phyloP scores from a whole-genome alignment of 78 protist species.

The Thecamonas trahens region DNA sequence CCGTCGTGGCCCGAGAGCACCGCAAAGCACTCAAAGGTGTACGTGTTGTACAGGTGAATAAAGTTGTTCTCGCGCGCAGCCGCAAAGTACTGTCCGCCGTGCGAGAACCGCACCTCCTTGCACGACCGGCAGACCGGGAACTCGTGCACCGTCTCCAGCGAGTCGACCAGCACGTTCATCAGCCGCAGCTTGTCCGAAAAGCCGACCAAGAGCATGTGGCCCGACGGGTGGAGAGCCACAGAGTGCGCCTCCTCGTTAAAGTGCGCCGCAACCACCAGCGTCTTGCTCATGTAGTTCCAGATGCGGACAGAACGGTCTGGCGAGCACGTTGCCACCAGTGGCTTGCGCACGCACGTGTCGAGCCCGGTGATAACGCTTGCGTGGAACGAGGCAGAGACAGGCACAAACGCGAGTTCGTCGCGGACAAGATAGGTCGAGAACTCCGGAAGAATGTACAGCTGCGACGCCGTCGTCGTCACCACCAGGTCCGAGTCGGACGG shows the following conservation, averaged over 20 bases:
- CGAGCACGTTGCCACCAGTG: slow-evolving; percentile 50
- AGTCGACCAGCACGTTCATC: slow-evolving; percentile 47
- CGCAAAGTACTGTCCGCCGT: slow-evolving; percentile 65
- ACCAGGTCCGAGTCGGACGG: slow-evolving; percentile 46
- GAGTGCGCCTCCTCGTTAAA: slow-evolving; percentile 33
- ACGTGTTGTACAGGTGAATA: slow-evolving; percentile 50
- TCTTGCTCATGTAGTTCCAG: slow-evolving; percentile 38
- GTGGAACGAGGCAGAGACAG: slow-evolving; percentile 13
- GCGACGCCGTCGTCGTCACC: slow-evolving; percentile 17
- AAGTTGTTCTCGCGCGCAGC: slow-evolving; percentile 33
- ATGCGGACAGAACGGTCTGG: slow-evolving; percentile 33
- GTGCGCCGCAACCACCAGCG: slow-evolving; percentile 24
- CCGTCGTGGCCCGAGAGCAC: slow-evolving; percentile 45
- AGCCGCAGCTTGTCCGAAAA: slow-evolving; percentile 60
- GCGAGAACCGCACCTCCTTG: slow-evolving; percentile 46
- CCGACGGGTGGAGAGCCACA: slow-evolving; percentile 46
- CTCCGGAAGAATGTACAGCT: not conserved
- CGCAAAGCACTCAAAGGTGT: slow-evolving; percentile 47
- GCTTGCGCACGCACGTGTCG: slow-evolving; percentile 48
- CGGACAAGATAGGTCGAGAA: not conserved
- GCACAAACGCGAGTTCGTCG: slow-evolving; percentile 6
- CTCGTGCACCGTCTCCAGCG: slow-evolving; percentile 30
- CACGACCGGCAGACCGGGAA: slow-evolving; percentile 35
- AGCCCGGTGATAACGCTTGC: slow-evolving; percentile 20
- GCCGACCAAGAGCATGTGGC: slow-evolving; percentile 46